Evolutionary conservation across 495 filamentous ascomycete genomes (phyloP), one percentile per base, ranked within the genome.

Genomic region (Saxophila tyrrhenica): DNA sequence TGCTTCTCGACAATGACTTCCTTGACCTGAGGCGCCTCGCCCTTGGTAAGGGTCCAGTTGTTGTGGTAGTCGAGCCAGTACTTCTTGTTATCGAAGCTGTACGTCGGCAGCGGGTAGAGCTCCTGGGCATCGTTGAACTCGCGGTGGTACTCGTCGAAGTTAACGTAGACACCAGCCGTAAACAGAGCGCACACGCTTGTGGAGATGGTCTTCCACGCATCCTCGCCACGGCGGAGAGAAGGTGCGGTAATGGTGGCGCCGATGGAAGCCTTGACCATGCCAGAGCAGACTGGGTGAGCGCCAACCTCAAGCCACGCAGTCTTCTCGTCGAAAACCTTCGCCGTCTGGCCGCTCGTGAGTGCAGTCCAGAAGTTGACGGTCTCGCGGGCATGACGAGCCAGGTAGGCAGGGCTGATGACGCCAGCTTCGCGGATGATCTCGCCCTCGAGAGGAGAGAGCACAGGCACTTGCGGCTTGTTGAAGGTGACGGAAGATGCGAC

Each of bases 31-130:
- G 60, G 63, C 17, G 67, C 70, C 47, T 74, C 68, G 35, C 73
- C 73, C 60, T 75, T 75, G 29, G 64, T 72, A n/a, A 75, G 63
- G 51, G 65, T 67, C 73, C 73, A 75, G 62, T 75, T 70, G 56
- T 74, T 72, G 58, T 65, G 63, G 55, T 75, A 73, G 52, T 75
- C 69, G 19, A 77, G 65, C 74, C 74, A 77, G 57, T 76, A 76
- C 44, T 64, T 73, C 67, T 77, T 75, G 29, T 70, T 61, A 51
- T 77, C 74, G 48, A 74, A 77, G 1, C 60, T 62, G 50, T 77
- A 77, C 0, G 73, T 71, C 8, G 75, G 75, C 7, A 78, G 63
- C 11, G 65, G 58, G 9, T 72, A 54, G 0, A 78, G 55, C 48
- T 64, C 56, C 21, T 74, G 72, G 41, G 68, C 63, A 29, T 61